Base-by-base conservation (phyloP, 1,284 basidiomycete genomes). In the Microbotryum intermedium region DNA sequence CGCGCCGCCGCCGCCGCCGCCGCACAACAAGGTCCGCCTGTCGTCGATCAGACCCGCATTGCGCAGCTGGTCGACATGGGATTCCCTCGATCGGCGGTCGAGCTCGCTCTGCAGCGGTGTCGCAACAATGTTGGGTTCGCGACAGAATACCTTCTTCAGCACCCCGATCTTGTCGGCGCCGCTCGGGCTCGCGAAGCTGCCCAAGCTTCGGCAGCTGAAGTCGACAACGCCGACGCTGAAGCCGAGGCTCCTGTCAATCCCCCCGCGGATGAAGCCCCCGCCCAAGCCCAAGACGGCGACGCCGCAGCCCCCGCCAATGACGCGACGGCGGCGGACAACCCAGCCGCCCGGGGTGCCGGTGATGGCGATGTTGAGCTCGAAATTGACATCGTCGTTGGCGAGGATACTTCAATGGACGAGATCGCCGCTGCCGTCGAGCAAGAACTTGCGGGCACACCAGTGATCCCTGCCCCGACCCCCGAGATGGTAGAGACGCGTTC, bases 71-170 rank as follows among this genome's bases (percentile, higher is more conserved):
- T 84, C 20, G 94, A 98, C 68, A 98, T 99, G 95, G 95, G 95
- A 53, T 99, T 98, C 77, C 84, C 88, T 28, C 83, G 90, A 10
- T 82, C 82, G 46, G 88, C 90, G 5, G 88, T 88, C 1, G 86
- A 89, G 71, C 82, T 84, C 58, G 94, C 94, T 5, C 77, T 99
- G 23, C 74, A 81, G 23, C 86, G 92, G 25, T 85, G 86, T 18
- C 83, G 87, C 63, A 97, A 97, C 76, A 95, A 95, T 69, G 80
- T 97, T 68, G 85, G 81, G 44, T 84, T 87, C 7, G 95, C 95
- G 3, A 87, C 94, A 0, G 94, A 98, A 70, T 80, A 90, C 21
- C 80, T 98, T 1, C 78, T 98, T 25, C 82, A 82, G 2, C 85
- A 90, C 70, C 91, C 90, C 0, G 88, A 88, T 70, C 81, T 86